phyloP scores from a whole-genome alignment of 352 stramenopile genomes.

The Salisapilia sapeloensis region DNA sequence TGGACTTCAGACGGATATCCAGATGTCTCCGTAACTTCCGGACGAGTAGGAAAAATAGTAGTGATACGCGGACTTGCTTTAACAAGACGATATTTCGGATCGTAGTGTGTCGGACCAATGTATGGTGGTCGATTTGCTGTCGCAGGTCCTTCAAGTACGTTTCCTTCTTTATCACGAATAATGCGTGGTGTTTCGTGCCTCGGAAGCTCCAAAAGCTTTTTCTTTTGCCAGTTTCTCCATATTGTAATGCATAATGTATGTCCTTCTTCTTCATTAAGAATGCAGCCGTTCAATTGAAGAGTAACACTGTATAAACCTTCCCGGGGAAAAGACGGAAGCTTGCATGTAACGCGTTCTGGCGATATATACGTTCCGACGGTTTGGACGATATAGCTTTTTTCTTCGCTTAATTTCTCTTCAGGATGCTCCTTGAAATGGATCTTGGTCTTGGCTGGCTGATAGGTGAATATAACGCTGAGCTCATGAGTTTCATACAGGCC shows the following conservation, averaged over 20 bases:
- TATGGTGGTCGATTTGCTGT: constrained; percentile 6
- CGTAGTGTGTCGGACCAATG: constrained; percentile 47
- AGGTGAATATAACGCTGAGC: constrained; percentile 2
- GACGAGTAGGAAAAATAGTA: constrained; percentile 28
- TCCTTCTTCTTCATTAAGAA: constrained; percentile 36
- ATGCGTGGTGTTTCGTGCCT: background rate
- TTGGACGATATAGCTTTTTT: constrained; percentile 5
- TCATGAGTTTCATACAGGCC: constrained; percentile 5
- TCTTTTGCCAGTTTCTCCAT: constrained; percentile 77
- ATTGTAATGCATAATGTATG: constrained; percentile 49
- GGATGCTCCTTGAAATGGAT: constrained; percentile 2
- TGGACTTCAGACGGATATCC: constrained; percentile 35
- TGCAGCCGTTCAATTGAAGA: constrained; percentile 41
- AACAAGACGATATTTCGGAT: constrained; percentile 21
- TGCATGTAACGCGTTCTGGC: constrained; percentile 17
- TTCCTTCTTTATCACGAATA: constrained; percentile 3
- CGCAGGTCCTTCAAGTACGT: constrained; percentile 5
- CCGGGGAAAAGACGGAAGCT: constrained; percentile 25
- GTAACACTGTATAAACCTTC: constrained; percentile 53
- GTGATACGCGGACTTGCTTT: constrained; percentile 15
- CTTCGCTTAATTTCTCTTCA: background rate
- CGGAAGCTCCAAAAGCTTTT: constrained; percentile 15
- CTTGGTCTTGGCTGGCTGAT: constrained; percentile 1
- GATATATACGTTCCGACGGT: constrained; percentile 27
- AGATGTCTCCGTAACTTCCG: constrained; percentile 7